These are phyloP conservation scores for Macrolepiota albuminosa DNA, from an alignment of 768 basidiomycete species.

Conservation along the genomic window DNA sequence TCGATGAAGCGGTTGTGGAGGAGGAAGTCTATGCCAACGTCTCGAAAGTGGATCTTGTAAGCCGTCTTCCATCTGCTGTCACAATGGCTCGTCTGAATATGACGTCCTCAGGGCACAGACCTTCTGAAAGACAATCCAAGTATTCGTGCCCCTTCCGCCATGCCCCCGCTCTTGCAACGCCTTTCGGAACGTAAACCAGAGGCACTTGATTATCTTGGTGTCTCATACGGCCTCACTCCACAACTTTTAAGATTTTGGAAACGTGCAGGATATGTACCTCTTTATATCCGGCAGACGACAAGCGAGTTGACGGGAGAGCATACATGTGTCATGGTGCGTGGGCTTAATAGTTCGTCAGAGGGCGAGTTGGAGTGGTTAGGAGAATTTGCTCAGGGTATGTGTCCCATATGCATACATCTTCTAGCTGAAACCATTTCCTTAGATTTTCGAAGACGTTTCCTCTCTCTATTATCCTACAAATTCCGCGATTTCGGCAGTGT, in stretches of 20 bases:
- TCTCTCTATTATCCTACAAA: conserved; percentile 85
- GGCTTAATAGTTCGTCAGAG: conserved; percentile 63
- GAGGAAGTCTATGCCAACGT: conserved; percentile 62
- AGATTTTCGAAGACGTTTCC: conserved; percentile 93
- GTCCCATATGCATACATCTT: not conserved
- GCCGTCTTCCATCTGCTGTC: conserved; percentile 9
- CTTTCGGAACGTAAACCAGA: conserved; percentile 90
- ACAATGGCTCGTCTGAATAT: not conserved
- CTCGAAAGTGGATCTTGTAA: conserved; percentile 39
- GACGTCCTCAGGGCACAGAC: conserved; percentile 24
- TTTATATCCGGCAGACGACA: conserved; percentile 90
- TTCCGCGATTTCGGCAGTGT: conserved; percentile 93
- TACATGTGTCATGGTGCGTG: conserved; percentile 91
- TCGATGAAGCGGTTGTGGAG: conserved; percentile 60
- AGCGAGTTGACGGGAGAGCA: conserved; percentile 97
- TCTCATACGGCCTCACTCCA: conserved; percentile 91
- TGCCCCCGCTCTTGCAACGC: conserved; percentile 92
- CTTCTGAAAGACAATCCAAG: conserved; percentile 78
- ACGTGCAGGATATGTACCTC: conserved; percentile 82
- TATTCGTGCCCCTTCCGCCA: conserved; percentile 65
- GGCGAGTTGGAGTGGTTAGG: conserved; percentile 75
- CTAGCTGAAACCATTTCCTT: not conserved
- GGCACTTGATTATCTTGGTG: conserved; percentile 88
- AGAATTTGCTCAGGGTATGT: conserved; percentile 81
- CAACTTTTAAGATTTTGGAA: conserved; percentile 96